Conservation (phyloP, 441 rosid genomes). For the Metrosideros polymorpha region DNA sequence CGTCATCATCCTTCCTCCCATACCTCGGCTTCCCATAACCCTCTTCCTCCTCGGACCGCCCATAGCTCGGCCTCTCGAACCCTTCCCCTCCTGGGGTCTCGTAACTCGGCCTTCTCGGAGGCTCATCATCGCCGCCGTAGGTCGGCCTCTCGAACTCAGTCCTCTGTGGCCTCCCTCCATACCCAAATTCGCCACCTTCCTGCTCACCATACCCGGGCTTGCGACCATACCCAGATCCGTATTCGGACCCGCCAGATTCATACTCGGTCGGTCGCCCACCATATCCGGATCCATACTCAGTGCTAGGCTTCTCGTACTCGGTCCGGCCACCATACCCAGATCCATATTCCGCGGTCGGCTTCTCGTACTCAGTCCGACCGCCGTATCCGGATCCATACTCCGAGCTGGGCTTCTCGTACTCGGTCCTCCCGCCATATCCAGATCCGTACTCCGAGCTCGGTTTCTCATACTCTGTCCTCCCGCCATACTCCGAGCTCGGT, state of each 20-base stretch:
- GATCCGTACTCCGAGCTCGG: background rate
- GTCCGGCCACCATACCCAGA: background rate
- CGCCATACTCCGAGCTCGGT: background rate
- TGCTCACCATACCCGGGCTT: slow-evolving; percentile 26
- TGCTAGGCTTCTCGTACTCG: background rate
- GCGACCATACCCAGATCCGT: background rate
- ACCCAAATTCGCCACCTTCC: background rate
- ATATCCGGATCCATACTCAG: slow-evolving; percentile 21
- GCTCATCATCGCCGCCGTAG: background rate
- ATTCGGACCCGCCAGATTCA: background rate
- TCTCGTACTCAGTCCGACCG: background rate
- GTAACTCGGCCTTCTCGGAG: slow-evolving; percentile 1
- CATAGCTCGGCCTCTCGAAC: slow-evolving; percentile 15
- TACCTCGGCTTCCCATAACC: slow-evolving; percentile 11
- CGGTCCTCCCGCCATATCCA: background rate
- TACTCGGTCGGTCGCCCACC: slow-evolving; percentile 11
- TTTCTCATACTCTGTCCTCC: slow-evolving; percentile 1
- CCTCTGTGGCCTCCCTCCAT: background rate
- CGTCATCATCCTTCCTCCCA: slow-evolving; percentile 18
- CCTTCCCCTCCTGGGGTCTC: slow-evolving; percentile 4
- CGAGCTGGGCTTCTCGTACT: background rate
- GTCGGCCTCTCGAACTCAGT: slow-evolving; percentile 1
- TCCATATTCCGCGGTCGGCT: background rate
- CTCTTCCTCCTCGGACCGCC: slow-evolving; percentile 7
- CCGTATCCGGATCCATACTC: slow-evolving; percentile 7